Conservation (phyloP, 169 alveolate species). For the Eimeria necatrix region DNA sequence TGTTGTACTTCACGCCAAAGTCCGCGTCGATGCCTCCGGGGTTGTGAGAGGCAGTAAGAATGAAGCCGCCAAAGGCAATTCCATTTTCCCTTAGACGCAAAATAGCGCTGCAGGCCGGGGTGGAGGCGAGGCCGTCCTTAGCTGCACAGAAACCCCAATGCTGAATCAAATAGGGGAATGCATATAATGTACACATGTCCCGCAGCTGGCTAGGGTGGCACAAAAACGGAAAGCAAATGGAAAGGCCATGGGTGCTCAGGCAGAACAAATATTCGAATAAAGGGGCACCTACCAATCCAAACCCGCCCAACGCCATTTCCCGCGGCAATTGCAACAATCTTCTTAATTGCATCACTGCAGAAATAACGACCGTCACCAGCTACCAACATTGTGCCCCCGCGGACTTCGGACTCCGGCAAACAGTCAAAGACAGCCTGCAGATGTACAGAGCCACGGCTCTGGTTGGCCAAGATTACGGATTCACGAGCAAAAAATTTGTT, state of each 20-base stretch:
- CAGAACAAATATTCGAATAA: background rate
- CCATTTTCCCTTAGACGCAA: conserved; percentile 92
- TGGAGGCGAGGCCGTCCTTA: conserved; percentile 94
- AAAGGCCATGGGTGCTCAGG: background rate
- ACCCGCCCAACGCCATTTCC: conserved; percentile 84
- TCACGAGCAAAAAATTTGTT: background rate
- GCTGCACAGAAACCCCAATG: conserved; percentile 82
- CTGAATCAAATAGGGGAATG: too few species aligned
- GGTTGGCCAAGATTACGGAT: background rate
- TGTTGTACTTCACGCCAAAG: conserved; percentile 96
- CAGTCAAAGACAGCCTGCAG: conserved; percentile 70
- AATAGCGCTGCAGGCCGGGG: conserved; percentile 96
- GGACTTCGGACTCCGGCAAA: conserved; percentile 53
- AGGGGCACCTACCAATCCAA: conserved; percentile 78
- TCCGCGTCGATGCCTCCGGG: conserved; percentile 97
- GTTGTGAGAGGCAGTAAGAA: conserved; percentile 97
- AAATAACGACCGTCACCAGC: conserved; percentile 85
- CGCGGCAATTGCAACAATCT: conserved; percentile 80
- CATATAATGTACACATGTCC: too few species aligned
- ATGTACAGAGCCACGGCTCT: background rate
- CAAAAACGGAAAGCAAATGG: background rate
- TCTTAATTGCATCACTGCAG: conserved; percentile 79
- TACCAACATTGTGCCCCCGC: conserved; percentile 80
- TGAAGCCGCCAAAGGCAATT: conserved; percentile 94
- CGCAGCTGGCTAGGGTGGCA: too few species aligned